Base-by-base conservation (phyloP, 345 rosid species). In the Lepidium sativum region DNA sequence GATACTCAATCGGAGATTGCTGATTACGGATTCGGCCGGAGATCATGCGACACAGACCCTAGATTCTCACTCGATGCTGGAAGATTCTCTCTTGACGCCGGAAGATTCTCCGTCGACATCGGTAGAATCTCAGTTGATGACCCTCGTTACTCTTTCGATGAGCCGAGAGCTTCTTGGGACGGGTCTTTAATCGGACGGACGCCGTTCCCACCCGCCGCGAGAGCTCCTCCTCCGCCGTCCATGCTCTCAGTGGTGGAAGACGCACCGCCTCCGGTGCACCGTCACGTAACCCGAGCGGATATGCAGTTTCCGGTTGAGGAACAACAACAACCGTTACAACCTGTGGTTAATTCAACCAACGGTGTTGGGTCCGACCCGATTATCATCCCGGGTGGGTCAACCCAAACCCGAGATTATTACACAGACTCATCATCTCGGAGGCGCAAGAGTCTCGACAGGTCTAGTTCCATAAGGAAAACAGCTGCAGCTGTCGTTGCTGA, bases 31-130 rank as follows among this genome's bases (percentile, higher is more conserved):
- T 94, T 79, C 31, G 99, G 99, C 17, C 74, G 99, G 67, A 79
- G 99, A 50, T 94, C 99, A n/a, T 94, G 99, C 44, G 99, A 94
- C 55, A 94, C 97, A 23, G 99, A 94, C 77, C 99, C 97, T 12
- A 77, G 99, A 57, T 94, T 94, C 80, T 94, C 99, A 0, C 81
- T 90, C 5, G 97, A 84, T 53, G 71, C 82, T 9, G 83, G 79
- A 2, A 73, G 83, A 69, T 69, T 80, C 76, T 80, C 84, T 18
- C 71, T 80, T 5, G 88, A 89, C 69, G 95, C 90, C 43, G 78
- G 78, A 10, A 74, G 78, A 57, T 68, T 74, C 66, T 74, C 78
- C 12, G 73, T 74, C 9, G 78, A 74, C 1, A 69, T 82, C 74
- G 77, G 77, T 4, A 63, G 80, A 55, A 68, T 72, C 25, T 78